These are phyloP conservation scores for Pecoramyces ruminantium DNA, from an alignment of 192 early-diverging fungal genomes.

Conservation along the genomic window DNA sequence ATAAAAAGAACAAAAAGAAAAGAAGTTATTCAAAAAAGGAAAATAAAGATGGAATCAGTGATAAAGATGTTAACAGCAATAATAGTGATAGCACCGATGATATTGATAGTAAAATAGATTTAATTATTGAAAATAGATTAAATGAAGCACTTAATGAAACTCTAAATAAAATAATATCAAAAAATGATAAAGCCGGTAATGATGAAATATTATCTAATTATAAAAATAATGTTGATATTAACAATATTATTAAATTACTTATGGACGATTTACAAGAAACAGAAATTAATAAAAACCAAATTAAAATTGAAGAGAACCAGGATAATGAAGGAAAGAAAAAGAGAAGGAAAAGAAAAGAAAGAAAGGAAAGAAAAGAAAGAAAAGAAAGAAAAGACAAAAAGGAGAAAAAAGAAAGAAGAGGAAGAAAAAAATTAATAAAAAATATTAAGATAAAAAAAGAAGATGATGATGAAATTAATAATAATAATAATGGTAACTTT, in stretches of 20 bases:
- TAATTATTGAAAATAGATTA: not conserved
- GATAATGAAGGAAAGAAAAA: not conserved
- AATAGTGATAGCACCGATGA: not conserved
- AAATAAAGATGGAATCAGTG: not conserved
- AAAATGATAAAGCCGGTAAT: not conserved
- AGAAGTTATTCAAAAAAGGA: not conserved
- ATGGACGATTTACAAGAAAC: not conserved
- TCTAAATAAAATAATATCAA: not conserved
- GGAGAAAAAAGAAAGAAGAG: not conserved
- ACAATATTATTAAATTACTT: not conserved
- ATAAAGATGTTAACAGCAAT: not conserved
- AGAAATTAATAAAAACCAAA: not conserved
- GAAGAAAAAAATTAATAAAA: not conserved
- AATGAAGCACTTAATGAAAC: not conserved
- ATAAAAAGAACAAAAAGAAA: not conserved
- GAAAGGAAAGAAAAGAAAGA: not conserved
- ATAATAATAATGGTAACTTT: too few species aligned
- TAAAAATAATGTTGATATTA: not conserved
- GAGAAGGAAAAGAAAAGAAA: not conserved
- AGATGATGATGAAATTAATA: not conserved
- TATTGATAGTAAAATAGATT: not conserved
- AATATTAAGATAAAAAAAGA: not conserved
- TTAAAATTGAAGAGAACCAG: not conserved
- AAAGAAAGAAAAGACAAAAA: not conserved
- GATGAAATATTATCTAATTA: not conserved